Evolutionary conservation across 768 basidiomycete species (phyloP), one percentile per base, ranked within the genome.

Genomic region (Russula ochroleuca): DNA sequence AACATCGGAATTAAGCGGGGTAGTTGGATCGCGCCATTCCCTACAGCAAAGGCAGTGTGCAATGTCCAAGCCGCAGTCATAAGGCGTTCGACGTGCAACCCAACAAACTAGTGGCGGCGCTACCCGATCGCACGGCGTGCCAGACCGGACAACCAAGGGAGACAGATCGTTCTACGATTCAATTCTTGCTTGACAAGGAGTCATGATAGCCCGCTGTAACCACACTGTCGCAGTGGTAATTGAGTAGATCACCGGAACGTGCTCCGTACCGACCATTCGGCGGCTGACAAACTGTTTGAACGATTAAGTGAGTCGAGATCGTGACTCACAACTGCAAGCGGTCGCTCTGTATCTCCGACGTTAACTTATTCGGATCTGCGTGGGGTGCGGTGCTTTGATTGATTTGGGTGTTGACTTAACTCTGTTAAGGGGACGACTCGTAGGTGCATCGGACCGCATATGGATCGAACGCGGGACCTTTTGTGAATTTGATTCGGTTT

Each of bases 221-320:
- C 33, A 25, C 23, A 23, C 43, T 11, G 45, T 31, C 31, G 15
- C 3, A 5, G 33, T 25, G 5, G 47, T 17, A 15, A 35, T 53
- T 23, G 51, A 51, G 23, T 19, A n/a, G 41, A 54, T 54, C 59
- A 57, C 31, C 13, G 49, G 49, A 56, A 61, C 64, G 47, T 65
- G 37, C 48, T 50, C 48, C 54, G 48, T 10, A 59, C 63, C 59
- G 33, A 41, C 59, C 52, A 13, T 23, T 28, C 53, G 63, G 63
- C 52, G 58, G 63, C 53, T 60, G 59, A 64, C 53, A 40, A 48
- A 25, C 3, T 3, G 28, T 23, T 15, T 17, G 31, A 33, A 19
- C 17, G 9, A 13, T 4, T 14, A 8, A 17, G 17, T 38, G 61
- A 62, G 38, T 57, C 61, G 41, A 48, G 17, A 35, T 28, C 13